Conservation (phyloP, 2,329 filamentous ascomycete species). For the Pyrenophora tritici-repentis region DNA sequence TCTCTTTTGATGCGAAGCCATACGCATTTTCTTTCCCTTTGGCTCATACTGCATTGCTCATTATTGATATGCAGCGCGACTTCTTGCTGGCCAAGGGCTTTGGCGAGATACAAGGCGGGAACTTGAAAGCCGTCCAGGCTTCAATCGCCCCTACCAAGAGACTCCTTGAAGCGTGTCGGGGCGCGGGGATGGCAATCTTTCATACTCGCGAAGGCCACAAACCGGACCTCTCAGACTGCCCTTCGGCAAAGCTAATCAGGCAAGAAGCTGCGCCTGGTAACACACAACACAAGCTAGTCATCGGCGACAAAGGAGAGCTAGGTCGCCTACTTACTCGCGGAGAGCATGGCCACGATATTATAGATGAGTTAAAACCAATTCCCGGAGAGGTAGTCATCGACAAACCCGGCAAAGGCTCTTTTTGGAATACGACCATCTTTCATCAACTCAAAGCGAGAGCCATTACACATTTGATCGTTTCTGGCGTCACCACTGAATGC, state of each 20-base stretch:
- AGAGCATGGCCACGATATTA: conserved; percentile 61
- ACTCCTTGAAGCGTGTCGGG: conserved; percentile 51
- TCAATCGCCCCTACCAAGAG: conserved; percentile 49
- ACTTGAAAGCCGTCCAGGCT: conserved; percentile 47
- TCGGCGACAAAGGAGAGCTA: conserved; percentile 60
- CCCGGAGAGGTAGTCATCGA: conserved; percentile 61
- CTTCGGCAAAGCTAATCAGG: conserved; percentile 56
- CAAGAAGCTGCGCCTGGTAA: conserved; percentile 56
- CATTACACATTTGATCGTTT: conserved; percentile 62
- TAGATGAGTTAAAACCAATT: conserved; percentile 58
- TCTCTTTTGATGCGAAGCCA: conserved; percentile 47
- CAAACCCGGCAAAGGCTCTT: conserved; percentile 64
- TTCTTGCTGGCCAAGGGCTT: conserved; percentile 58
- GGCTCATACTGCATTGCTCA: conserved; percentile 54
- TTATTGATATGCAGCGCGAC: conserved; percentile 60
- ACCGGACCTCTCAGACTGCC: conserved; percentile 59
- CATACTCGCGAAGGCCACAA: conserved; percentile 58
- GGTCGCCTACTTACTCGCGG: conserved; percentile 60
- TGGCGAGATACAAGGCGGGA: conserved; percentile 57
- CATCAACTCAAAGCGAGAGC: conserved; percentile 59
- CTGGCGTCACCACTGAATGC: conserved; percentile 64
- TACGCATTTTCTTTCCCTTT: conserved; percentile 56
- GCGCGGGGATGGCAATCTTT: conserved; percentile 52
- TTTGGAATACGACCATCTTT: conserved; percentile 62
- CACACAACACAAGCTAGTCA: conserved; percentile 52